Evolutionary conservation across 73 alveolate genomes (phyloP), one percentile per base, ranked within the genome.

Genomic region (Breviolum minutum): DNA sequence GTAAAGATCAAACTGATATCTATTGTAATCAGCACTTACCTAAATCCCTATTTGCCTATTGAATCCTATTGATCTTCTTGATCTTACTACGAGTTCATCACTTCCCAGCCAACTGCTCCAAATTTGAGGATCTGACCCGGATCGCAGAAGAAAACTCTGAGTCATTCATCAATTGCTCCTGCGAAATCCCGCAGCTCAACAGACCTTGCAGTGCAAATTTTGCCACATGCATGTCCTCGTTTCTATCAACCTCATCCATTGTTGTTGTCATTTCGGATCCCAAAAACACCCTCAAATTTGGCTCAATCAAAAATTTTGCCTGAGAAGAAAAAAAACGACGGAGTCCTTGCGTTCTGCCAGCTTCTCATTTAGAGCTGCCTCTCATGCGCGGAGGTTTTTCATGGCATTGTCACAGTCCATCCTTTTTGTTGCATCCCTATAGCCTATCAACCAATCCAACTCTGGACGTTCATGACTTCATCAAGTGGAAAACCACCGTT

Each of bases 301-400:
- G 13, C 82, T 8, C 26, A 2, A n/a, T 71, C 30, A 2, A 22
- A 8, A 13, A 17, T 10, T 7, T 9, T 11, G 54, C 82, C 40
- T 5, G 11, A n/a, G 7, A 32, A 8, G 1, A 13, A 2, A 8
- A 22, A 8, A n/a, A 19, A 19, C n/a, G n/a, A 12, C 82, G 48
- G 40, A 17, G 63, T 66, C 95, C 95, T 88, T 88, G 24, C 95
- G 84, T 27, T 88, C 95, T 14, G 85, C 84, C 60, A 88, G 70
- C 95, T 88, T 88, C 86, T 88, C 95, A 69, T 88, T 88, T 60
- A 88, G 70, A n/a, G 85, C 81, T 13, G 95, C 95, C 95, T 88
- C 22, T 13, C n/a, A 12, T 12, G 63, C 63, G 26, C 10, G 63
- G 17, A 24, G 8, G 70, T 5, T 16, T 12, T 74, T 27, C 27